phyloP scores from a whole-genome alignment of 225 moss, liverwort and hornwort species.

The Asterella californica region DNA sequence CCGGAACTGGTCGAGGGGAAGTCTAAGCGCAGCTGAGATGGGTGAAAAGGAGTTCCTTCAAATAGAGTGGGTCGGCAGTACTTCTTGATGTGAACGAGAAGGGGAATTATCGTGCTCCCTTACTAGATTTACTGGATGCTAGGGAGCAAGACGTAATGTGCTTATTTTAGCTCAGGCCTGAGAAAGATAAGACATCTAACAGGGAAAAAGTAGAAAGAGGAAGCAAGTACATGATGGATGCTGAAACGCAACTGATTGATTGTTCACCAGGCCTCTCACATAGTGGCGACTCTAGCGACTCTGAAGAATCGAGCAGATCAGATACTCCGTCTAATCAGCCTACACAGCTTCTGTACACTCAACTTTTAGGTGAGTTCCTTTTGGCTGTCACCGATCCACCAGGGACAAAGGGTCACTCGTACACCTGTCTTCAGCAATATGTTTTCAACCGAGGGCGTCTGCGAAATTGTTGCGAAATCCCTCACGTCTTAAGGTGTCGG shows the following conservation, averaged over 20 bases:
- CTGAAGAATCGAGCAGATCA: conserved; percentile 31
- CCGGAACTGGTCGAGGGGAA: background rate
- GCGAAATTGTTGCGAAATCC: background rate
- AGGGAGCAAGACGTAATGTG: background rate
- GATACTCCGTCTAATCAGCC: conserved; percentile 31
- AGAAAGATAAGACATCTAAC: background rate
- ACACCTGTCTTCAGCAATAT: background rate
- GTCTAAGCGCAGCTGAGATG: background rate
- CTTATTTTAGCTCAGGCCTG: background rate
- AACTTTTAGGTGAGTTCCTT: conserved; percentile 33
- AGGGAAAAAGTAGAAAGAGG: background rate
- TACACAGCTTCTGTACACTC: conserved; percentile 38
- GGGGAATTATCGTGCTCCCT: background rate
- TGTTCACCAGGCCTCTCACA: conserved; percentile 21
- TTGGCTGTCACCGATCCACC: conserved; percentile 3
- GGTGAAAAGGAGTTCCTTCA: background rate
- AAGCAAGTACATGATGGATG: conserved; percentile 22
- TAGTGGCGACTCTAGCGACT: conserved; percentile 25
- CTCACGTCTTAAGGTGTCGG: background rate
- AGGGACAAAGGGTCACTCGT: background rate
- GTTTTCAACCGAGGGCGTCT: background rate
- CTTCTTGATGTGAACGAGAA: background rate
- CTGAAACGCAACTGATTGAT: conserved; percentile 33
- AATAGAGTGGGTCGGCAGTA: background rate
- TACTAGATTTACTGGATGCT: background rate